Evolutionary conservation across 176 grass and related monocot species (phyloP).

Genomic region (Juncus effusus): DNA sequence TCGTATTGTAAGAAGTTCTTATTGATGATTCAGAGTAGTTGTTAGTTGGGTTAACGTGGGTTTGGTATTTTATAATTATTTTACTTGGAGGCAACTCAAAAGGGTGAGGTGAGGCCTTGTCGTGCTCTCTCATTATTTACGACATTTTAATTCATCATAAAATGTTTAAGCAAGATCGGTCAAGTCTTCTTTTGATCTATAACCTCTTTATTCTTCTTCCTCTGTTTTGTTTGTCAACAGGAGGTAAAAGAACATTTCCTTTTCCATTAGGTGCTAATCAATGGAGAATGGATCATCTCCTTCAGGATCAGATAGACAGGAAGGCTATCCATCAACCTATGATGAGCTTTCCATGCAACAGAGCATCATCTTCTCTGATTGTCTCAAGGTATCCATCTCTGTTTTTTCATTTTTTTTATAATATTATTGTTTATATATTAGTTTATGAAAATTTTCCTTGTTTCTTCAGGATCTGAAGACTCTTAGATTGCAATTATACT

Average conservation of each 20-base stretch:
- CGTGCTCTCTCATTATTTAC: conserved; percentile 21
- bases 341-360: conserved; percentile 67
- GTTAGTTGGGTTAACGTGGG: conserved; percentile 20
- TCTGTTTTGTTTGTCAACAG: not conserved
- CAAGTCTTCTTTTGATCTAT: conserved; percentile 5
- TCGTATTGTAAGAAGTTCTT: too few relatives aligned
- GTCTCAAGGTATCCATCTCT: conserved; percentile 53
- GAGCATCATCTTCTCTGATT: conserved; percentile 59
- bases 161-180: not conserved
- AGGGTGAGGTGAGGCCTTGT: conserved; percentile 7
- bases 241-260: not conserved
- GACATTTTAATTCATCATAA: not conserved
- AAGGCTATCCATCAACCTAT: conserved; percentile 25
- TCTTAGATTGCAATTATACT: conserved; percentile 66
- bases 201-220: conserved; percentile 4
- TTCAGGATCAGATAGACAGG: conserved; percentile 2
- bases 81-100: conserved; percentile 10
- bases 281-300: conserved; percentile 6
- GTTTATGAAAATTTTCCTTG: not conserved
- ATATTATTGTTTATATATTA: conserved; percentile 7
- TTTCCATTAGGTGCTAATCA: not conserved
- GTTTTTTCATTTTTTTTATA: conserved; percentile 8
- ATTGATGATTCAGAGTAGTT: conserved; percentile 8
- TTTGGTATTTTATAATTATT: conserved; percentile 12
- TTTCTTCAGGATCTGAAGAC: conserved; percentile 66